Evolutionary conservation across 805 yeast genomes (phyloP).

Genomic region (Groenewaldozyma tartarivorans): DNA sequence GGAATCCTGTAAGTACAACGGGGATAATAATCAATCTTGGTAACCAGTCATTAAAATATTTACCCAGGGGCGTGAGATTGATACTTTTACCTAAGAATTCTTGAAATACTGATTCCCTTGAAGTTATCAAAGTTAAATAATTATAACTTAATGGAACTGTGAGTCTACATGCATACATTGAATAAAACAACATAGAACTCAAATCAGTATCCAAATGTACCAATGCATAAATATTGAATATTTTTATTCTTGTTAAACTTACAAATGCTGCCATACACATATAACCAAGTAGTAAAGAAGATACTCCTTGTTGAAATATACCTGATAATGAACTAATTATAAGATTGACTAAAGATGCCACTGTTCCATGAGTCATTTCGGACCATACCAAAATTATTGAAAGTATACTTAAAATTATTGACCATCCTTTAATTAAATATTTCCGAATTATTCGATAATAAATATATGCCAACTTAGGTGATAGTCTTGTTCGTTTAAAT

Average conservation of each 20-base stretch:
- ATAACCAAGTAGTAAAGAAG: constrained; percentile 44
- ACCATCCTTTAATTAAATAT: constrained; percentile 31
- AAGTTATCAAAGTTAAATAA: constrained; percentile 55
- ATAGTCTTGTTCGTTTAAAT: constrained; percentile 21
- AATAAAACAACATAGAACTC: constrained; percentile 64
- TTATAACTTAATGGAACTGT: constrained; percentile 78
- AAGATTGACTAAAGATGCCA: constrained; percentile 49
- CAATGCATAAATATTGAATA: constrained; percentile 70
- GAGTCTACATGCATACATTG: constrained; percentile 70
- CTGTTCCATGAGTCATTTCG: constrained; percentile 64
- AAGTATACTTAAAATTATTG: constrained; percentile 34
- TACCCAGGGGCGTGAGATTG: constrained; percentile 65
- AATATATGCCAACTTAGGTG: constrained; percentile 35
- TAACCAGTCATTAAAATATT: constrained; percentile 59
- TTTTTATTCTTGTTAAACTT: constrained; percentile 54
- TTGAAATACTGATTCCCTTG: constrained; percentile 50
- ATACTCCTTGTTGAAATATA: constrained; percentile 32
- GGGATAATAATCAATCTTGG: constrained; percentile 73
- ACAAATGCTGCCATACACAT: constrained; percentile 62
- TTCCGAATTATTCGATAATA: constrained; percentile 41
- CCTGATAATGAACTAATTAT: constrained; percentile 32
- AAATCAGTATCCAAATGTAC: constrained; percentile 66
- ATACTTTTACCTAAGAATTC: constrained; percentile 67
- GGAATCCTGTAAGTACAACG: constrained; percentile 49
- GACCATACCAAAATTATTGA: constrained; percentile 58